Base-by-base conservation (phyloP, 1,284 basidiomycete genomes). In the Ustilago nuda region DNA sequence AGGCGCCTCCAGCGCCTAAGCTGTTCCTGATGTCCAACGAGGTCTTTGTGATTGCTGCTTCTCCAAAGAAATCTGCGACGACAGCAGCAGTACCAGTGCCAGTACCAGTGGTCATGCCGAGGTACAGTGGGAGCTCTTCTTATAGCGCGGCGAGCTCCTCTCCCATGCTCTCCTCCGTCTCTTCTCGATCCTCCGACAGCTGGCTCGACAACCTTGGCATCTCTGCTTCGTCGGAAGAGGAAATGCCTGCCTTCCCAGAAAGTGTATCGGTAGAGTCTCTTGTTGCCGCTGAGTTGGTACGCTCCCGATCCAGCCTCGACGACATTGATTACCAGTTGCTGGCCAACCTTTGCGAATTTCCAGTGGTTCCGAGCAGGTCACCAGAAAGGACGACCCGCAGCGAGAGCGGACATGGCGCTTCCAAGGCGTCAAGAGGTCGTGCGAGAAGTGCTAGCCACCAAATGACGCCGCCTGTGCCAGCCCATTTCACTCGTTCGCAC, bases 241-340 rank as follows among this genome's bases (percentile, higher is more conserved):
- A 74, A 30, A 27, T 17, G 8, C 56, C 57, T 19, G 48, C 35
- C 6, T 53, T 67, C n/a, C 30, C 46, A 2, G 33, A 39, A 50
- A 50, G 19, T 8, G 27, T 33, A 43, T 17, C 37, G 0, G 61
- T 57, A 27, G 4, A 23, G 13, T 19, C 30, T 36, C 17, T 9
- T 3, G n/a, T 23, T 7, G 9, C 27, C 4, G 27, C 36, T 7
- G 35, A 12, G 12, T 55, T 39, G 5, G 54, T 52, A 6, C 36
- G 15, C 1, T 23, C 45, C 6, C 66, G 72, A 17, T 66, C 72
- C 19, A 75, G 72, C 27, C 19, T 75, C 36, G 67, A 69, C 54
- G 67, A 66, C 1, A 69, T 75, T 35, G 66, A 75, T 17, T 63
- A 65, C 8, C 63, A 75, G 52, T 53, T 75, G 53, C 53, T 62